Evolutionary conservation across 306 rosid genomes (phyloP).

Genomic region (Mucuna pruriens): DNA sequence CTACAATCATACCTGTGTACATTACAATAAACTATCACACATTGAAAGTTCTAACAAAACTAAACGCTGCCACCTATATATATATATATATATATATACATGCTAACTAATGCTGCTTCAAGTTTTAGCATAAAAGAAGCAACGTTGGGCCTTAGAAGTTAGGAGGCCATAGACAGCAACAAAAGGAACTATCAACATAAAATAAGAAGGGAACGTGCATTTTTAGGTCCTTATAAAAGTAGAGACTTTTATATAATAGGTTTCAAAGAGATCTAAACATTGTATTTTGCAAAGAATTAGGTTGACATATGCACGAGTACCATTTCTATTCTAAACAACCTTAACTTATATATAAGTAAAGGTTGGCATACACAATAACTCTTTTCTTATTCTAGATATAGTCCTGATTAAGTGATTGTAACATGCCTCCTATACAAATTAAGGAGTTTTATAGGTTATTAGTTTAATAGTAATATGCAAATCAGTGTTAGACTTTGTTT

Average conservation of each 20-base stretch:
- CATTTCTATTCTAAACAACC: neutral
- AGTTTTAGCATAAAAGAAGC: too few species aligned
- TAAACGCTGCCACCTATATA: too few species aligned
- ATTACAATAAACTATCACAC: too few species aligned
- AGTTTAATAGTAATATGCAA: neutral
- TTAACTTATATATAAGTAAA: neutral
- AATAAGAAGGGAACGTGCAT: neutral
- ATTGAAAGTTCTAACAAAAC: too few species aligned
- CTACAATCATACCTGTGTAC: too few species aligned
- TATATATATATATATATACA: too few species aligned
- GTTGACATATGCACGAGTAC: neutral
- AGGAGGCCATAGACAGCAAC: too few species aligned
- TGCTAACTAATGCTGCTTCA: too few species aligned
- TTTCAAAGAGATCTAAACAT: neutral
- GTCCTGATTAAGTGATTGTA: neutral
- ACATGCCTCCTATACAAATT: neutral
- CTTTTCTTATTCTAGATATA: neutral
- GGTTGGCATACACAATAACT: neutral
- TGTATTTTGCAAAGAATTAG: neutral
- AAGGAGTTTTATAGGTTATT: neutral
- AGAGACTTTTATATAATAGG: neutral
- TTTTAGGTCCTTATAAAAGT: slow-evolving; percentile 12
- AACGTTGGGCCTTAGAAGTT: too few species aligned
- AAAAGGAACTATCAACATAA: neutral
- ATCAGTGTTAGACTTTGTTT: too few species aligned